Base-by-base conservation (phyloP, 1,284 basidiomycete species). In the Chalciporus sp. region DNA sequence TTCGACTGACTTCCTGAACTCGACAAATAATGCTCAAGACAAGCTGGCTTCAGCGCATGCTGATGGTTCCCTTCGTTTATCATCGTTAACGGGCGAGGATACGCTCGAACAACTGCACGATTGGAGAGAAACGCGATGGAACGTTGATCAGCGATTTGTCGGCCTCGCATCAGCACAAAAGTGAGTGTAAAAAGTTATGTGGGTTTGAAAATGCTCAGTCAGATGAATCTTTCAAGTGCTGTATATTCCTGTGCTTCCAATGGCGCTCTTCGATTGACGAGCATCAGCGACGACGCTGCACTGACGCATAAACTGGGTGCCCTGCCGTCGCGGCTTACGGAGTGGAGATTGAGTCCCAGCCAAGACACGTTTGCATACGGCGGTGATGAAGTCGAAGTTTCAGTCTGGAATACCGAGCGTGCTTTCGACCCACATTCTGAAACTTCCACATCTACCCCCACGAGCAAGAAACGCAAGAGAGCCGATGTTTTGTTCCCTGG, bases 371-470 rank as follows among this genome's bases (percentile, higher is more conserved):
- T 95, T 71, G 83, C 86, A 0, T 88, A 93, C 58, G 94, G 88
- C 7, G 94, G 94, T 4, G 87, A 95, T 61, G 94, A 95, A 70
- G 90, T 95, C 16, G 92, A 95, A 55, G 69, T 94, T 3, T 93
- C 91, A 1, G 65, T 95, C 1, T 95, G 91, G 89, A 80, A 92
- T 64, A 79, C 84, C 3, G 86, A 92, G 63, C 70, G 74, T 41
- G 85, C 91, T 0, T 92, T 95, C 59, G 52, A 65, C 7, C 51
- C 65, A 8, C 58, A 41, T 19, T 27, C 61, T 6, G 55, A 65
- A 19, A 63, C 26, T 41, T 19, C 51, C 20, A 52, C 57, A 7
- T 46, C 61, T 39, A 51, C 56, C 45, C 20, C 61, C 14, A 64
- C 68, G 10, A 57, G 65, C 12, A 83, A 80, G 64, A 94, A 94